These are phyloP conservation scores for Suillus plorans DNA, from an alignment of 768 basidiomycete species.

Conservation along the genomic window DNA sequence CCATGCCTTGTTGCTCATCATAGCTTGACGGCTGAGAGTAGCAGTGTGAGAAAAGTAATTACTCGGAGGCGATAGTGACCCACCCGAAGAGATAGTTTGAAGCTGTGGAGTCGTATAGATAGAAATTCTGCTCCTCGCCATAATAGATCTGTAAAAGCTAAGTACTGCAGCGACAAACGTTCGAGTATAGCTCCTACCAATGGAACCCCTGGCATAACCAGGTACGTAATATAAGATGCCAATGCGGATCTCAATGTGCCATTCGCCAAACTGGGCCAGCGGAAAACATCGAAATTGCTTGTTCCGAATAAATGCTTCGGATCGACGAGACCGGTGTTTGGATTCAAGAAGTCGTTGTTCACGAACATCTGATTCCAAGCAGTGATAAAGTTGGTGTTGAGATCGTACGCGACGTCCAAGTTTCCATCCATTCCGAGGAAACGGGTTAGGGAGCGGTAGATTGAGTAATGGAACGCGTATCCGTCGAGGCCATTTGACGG, in stretches of 20 bases:
- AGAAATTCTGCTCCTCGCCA: conserved; percentile 92
- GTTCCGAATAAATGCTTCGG: conserved; percentile 89
- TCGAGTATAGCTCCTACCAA: conserved; percentile 41
- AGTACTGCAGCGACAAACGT: not conserved
- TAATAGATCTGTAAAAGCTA: conserved; percentile 60
- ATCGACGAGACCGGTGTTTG: conserved; percentile 55
- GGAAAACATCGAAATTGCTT: conserved; percentile 94
- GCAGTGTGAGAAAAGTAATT: not conserved
- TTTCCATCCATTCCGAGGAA: conserved; percentile 98
- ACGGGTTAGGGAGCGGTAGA: conserved; percentile 81
- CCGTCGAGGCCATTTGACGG: conserved; percentile 65
- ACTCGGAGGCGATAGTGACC: conserved; percentile 19
- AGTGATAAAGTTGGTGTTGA: conserved; percentile 78
- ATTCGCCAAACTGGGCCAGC: conserved; percentile 88
- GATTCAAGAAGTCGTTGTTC: conserved; percentile 83
- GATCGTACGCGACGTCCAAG: conserved; percentile 84
- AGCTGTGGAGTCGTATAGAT: conserved; percentile 84
- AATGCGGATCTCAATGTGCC: conserved; percentile 77
- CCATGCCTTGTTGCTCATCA: conserved; percentile 85
- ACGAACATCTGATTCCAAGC: conserved; percentile 94
- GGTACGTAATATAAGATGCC: conserved; percentile 72
- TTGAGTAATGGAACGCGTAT: conserved; percentile 92
- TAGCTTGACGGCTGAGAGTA: conserved; percentile 77
- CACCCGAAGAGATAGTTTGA: conserved; percentile 90
- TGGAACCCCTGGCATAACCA: conserved; percentile 87